Percentiles rank a stretch among this genome's conserved stretches.
Conservation (phyloP, 2,329 filamentous ascomycete species). For the Cladophialophora carrionii region DNA sequence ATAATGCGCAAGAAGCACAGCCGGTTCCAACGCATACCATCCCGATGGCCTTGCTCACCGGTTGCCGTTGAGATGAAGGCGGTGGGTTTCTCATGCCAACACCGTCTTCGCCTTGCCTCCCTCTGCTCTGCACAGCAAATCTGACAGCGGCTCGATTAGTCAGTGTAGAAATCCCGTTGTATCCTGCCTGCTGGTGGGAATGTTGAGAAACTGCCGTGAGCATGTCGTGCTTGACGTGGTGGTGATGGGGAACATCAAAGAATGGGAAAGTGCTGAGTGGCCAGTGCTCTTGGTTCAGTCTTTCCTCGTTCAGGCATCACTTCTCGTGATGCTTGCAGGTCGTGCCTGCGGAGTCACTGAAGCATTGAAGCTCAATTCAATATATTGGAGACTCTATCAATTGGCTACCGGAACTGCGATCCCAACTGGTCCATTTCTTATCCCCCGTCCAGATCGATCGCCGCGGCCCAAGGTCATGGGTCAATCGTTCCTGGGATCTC, state of each 20-base stretch:
- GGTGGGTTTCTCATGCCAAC: background rate
- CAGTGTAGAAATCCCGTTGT: slow-evolving; percentile 3
- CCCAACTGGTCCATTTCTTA: slow-evolving; percentile 20
- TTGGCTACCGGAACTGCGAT: slow-evolving; percentile 25
- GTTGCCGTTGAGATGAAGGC: background rate
- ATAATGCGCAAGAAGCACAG: background rate
- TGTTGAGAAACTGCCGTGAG: background rate
- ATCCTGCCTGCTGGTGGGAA: background rate
- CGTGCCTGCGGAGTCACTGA: background rate
- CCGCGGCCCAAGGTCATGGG: slow-evolving; percentile 14
- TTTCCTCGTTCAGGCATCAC: background rate
- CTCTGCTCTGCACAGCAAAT: background rate
- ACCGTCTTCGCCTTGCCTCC: background rate
- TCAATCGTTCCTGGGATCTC: slow-evolving; percentile 6
- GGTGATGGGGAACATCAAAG: background rate
- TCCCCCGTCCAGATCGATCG: slow-evolving; percentile 5
- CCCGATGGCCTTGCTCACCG: background rate
- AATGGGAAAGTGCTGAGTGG: background rate
- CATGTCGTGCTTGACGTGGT: background rate
- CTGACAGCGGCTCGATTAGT: slow-evolving; percentile 34
- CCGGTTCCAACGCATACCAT: background rate
- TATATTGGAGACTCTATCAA: slow-evolving; percentile 26
- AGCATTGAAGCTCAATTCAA: slow-evolving; percentile 8
- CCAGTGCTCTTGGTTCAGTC: background rate
- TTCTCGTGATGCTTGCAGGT: background rate